A percentile compares a stretch with the other conserved stretches of the same genome.
These are phyloP conservation scores for Tolypocladium amazonense DNA, from an alignment of 2,329 filamentous ascomycete genomes.

Conservation along the genomic window DNA sequence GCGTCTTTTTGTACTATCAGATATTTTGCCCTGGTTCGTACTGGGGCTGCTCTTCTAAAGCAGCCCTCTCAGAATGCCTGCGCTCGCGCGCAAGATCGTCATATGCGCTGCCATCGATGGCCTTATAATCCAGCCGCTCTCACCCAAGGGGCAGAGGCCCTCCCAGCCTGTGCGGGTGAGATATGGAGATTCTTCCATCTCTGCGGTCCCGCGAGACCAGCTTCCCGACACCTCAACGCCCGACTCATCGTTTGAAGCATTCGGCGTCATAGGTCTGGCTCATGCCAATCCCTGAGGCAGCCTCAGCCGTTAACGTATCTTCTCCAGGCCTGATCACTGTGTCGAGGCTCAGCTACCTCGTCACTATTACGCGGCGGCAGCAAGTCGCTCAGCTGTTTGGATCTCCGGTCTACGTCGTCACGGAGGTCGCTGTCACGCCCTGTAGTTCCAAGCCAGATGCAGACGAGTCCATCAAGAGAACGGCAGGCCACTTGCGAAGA, in stretches of 20 bases:
- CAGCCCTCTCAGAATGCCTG: constrained; percentile 49
- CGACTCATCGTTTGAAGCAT: constrained; percentile 45
- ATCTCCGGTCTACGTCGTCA: constrained; percentile 74
- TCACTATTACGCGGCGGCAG: constrained; percentile 76
- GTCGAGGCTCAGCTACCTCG: constrained; percentile 69
- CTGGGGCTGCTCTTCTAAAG: not conserved
- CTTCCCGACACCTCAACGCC: constrained; percentile 31
- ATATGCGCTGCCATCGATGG: constrained; percentile 77
- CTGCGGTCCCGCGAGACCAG: constrained; percentile 32
- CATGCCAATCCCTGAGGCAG: constrained; percentile 2
- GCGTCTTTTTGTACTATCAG: not conserved
- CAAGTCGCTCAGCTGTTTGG: constrained; percentile 83
- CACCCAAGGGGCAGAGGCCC: constrained; percentile 46
- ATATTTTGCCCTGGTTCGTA: not conserved
- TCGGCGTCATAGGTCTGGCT: constrained; percentile 44
- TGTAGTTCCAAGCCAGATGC: constrained; percentile 69
- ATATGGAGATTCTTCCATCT: constrained; percentile 50
- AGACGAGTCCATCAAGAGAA: constrained; percentile 56
- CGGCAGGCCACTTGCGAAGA: constrained; percentile 32
- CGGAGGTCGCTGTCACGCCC: constrained; percentile 84
- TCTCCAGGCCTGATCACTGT: constrained; percentile 69
- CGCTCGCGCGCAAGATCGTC: constrained; percentile 67
- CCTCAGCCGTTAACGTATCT: not conserved
- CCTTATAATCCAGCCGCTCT: constrained; percentile 65
- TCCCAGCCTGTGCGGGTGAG: constrained; percentile 54